Base-by-base conservation (phyloP, 2,329 filamentous ascomycete genomes). In the Colletotrichum cereale region DNA sequence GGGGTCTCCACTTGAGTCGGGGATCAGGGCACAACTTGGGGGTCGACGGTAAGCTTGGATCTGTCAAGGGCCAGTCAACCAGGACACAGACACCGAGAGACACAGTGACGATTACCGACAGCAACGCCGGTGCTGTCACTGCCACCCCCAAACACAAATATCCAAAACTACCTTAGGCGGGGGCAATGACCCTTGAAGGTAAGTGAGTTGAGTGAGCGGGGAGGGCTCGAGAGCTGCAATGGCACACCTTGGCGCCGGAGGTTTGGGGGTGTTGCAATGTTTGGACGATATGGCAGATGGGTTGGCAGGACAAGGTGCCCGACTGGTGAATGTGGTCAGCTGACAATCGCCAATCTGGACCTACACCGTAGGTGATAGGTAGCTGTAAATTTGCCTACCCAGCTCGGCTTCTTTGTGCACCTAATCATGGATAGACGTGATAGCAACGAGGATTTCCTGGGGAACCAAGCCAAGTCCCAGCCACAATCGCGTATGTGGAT, bases 141-240 rank as follows among this genome's bases (percentile, higher is more conserved):
- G 65, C 53, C 58, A 55, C 53, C 53, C 57, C 68, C 58, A 64
- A 71, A 60, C 26, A 14, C 58, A 64, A 71, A 60, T 31, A 24
- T 53, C 58, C 50, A 36, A 67, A 10, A 40, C 36, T 21, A n/a
- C n/a, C n/a, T n/a, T n/a, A 50, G 40, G 64, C 48, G 55, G 55
- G 62, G 48, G 56, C 34, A 53, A 53, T 34, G 11, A 34, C 61
- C 62, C 65, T 55, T 38, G 66, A 26, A 29, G 16, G 29, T 60
- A 36, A 55, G 64, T 40, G n/a, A n/a, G n/a, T n/a, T n/a, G n/a
- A n/a, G n/a, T n/a, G n/a, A n/a, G n/a, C 31, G 38, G 18, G 26
- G 40, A 50, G 57, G 57, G 53, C 66, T 81, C 82, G 58, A 83
- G 75, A 0, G 80, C 81, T 81, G 42, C 53, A 34, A 56, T 11